Conservation (phyloP, 2,329 filamentous ascomycete genomes). For the Calonectria hongkongensis region DNA sequence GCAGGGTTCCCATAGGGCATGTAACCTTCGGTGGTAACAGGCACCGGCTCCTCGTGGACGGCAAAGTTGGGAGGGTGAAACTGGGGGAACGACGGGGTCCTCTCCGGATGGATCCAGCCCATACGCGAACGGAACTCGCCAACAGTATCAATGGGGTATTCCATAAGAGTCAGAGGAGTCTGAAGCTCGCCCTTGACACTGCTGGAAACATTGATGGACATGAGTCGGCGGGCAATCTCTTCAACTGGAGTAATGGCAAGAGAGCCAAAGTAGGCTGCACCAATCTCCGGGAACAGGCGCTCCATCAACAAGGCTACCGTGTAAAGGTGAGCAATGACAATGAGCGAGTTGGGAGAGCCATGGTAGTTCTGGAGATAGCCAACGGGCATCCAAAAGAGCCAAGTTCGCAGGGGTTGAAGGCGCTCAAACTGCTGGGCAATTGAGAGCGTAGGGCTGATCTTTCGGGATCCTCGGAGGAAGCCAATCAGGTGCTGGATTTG, state of each 20-base stretch:
- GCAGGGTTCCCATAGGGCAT: constrained; percentile 74
- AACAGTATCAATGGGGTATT: constrained; percentile 82
- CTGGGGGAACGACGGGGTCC: constrained; percentile 77
- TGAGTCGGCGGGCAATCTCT: constrained; percentile 86
- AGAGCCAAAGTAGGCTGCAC: constrained; percentile 89
- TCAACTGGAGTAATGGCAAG: constrained; percentile 88
- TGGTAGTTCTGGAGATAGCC: constrained; percentile 86
- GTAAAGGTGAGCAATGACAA: constrained; percentile 94
- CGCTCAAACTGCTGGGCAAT: constrained; percentile 92
- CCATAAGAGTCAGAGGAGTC: constrained; percentile 80
- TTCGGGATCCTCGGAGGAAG: constrained; percentile 83
- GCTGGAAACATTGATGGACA: constrained; percentile 79
- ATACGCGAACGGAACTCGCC: constrained; percentile 81
- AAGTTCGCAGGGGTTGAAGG: constrained; percentile 89
- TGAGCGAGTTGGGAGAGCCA: constrained; percentile 84
- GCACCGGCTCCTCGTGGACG: constrained; percentile 67
- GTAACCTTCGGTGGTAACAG: constrained; percentile 65
- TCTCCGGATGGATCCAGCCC: constrained; percentile 78
- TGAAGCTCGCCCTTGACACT: constrained; percentile 74
- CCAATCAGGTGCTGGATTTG: constrained; percentile 81
- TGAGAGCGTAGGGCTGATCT: constrained; percentile 80
- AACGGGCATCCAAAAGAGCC: constrained; percentile 97
- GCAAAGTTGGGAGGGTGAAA: constrained; percentile 75
- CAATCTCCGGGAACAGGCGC: constrained; percentile 93
- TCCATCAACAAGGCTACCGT: constrained; percentile 91